Conservation (phyloP, 2,329 filamentous ascomycete genomes). For the Capronia epimyces region DNA sequence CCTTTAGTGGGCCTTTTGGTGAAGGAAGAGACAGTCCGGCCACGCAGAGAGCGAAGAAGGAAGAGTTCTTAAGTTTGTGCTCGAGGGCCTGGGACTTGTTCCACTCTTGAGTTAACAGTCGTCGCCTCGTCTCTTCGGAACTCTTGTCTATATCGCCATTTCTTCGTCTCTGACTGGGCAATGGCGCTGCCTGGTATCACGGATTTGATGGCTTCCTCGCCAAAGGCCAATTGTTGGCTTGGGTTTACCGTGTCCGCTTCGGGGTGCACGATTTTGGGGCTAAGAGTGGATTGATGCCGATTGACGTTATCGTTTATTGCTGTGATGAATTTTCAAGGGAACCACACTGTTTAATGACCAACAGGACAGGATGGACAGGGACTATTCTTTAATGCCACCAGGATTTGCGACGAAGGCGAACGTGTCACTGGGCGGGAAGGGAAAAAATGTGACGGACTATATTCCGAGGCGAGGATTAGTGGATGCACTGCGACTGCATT, state of each 20-base stretch:
- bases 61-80: slow-evolving; percentile 83
- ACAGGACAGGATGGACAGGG: slow-evolving; percentile 25
- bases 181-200: slow-evolving; percentile 14
- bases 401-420: slow-evolving; percentile 7
- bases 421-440: background rate
- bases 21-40: slow-evolving; percentile 79
- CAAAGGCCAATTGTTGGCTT: background rate
- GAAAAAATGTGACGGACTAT: background rate
- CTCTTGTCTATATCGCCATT: slow-evolving; percentile 6
- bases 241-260: background rate
- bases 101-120: slow-evolving; percentile 61
- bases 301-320: background rate
- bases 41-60: slow-evolving; percentile 77
- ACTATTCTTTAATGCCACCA: slow-evolving; percentile 16
- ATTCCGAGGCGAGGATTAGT: background rate
- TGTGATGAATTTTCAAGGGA: slow-evolving; percentile 13
- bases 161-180: slow-evolving; percentile 1
- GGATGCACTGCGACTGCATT: background rate
- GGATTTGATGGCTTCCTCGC: background rate
- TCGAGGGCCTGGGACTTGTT: slow-evolving; percentile 93
- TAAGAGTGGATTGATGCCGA: background rate
- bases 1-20: slow-evolving; percentile 64
- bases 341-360: slow-evolving; percentile 16
- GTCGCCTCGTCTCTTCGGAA: background rate
- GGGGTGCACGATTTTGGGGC: background rate